phyloP scores from a whole-genome alignment of 345 rosid genomes.

The Gossypium bickii region DNA sequence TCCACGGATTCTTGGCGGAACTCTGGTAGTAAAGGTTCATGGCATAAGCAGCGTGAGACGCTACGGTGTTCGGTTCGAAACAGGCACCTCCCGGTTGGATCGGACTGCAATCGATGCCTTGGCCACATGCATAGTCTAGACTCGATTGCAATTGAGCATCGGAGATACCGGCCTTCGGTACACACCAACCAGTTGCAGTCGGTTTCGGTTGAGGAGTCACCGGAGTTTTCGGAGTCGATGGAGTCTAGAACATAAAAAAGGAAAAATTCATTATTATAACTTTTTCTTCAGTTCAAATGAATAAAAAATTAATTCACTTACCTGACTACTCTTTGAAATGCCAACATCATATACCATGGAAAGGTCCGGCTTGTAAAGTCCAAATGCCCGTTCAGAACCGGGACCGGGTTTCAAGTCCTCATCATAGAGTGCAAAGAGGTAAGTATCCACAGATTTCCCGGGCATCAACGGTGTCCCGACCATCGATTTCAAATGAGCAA shows the following conservation, averaged over 20 bases:
- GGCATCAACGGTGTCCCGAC: slow-evolving; percentile 95
- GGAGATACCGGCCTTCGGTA: slow-evolving; percentile 48
- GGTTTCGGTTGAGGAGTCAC: slow-evolving; percentile 45
- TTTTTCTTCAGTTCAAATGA: background rate
- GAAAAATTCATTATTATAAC: background rate
- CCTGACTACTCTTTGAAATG: slow-evolving; percentile 66
- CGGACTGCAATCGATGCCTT: slow-evolving; percentile 52
- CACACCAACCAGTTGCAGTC: slow-evolving; percentile 55
- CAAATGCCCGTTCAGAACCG: slow-evolving; percentile 71
- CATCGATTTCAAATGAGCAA: slow-evolving; percentile 70
- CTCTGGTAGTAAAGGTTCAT: slow-evolving; percentile 73
- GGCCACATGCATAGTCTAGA: slow-evolving; percentile 73
- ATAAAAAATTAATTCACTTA: slow-evolving; percentile 21
- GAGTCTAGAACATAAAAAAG: slow-evolving; percentile 23
- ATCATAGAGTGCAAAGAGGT: slow-evolving; percentile 83
- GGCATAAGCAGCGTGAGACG: slow-evolving; percentile 72
- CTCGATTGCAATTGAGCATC: slow-evolving; percentile 60
- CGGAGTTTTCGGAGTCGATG: slow-evolving; percentile 26
- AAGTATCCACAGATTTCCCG: slow-evolving; percentile 83
- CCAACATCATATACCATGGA: slow-evolving; percentile 66
- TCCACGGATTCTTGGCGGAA: slow-evolving; percentile 41
- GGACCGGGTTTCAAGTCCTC: slow-evolving; percentile 85
- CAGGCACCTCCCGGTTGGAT: slow-evolving; percentile 71
- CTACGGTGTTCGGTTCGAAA: slow-evolving; percentile 63
- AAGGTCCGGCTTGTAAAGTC: slow-evolving; percentile 73